Evolutionary conservation across 129 eudicot genomes (phyloP).

Genomic region (Mikania micrantha): DNA sequence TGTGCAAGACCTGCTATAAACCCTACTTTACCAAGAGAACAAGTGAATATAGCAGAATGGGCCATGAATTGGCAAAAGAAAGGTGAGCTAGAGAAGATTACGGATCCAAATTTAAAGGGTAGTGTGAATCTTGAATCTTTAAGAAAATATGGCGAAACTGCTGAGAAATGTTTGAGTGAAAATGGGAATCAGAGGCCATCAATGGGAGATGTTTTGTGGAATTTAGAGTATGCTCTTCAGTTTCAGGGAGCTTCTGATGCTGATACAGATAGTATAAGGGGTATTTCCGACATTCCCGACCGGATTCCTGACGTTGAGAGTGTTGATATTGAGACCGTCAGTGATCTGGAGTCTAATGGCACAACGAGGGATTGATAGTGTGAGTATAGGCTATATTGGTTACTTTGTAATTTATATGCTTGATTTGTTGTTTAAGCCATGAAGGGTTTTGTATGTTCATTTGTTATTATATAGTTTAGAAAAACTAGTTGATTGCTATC

Average conservation of each 20-base stretch:
- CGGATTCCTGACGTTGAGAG: conserved; percentile 26
- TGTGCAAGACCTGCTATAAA: conserved; percentile 54
- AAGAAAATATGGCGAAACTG: conserved; percentile 44
- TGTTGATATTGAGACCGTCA: conserved; percentile 24
- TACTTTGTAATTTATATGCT: conserved; percentile 8
- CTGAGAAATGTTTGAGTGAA: conserved; percentile 45
- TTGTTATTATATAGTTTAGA: conserved; percentile 19
- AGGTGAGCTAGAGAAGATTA: conserved; percentile 38
- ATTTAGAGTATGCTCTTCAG: conserved; percentile 51
- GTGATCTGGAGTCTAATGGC: conserved; percentile 33
- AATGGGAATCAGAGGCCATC: conserved; percentile 51
- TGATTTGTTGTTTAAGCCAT: conserved; percentile 14
- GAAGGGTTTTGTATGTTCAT: conserved; percentile 26
- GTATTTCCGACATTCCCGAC: conserved; percentile 36
- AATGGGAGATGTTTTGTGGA: conserved; percentile 59
- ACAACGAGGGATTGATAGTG: conserved; percentile 17
- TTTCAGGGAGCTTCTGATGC: conserved; percentile 30
- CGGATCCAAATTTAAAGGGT: conserved; percentile 32
- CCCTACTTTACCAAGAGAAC: conserved; percentile 47
- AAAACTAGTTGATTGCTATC: not conserved
- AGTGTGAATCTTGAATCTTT: conserved; percentile 34
- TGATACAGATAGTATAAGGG: conserved; percentile 32
- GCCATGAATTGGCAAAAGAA: conserved; percentile 45
- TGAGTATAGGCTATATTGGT: conserved; percentile 20
- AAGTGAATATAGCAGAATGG: conserved; percentile 63